phyloP scores from a whole-genome alignment of 2,329 filamentous ascomycete genomes.

The Westerdykella sp. region DNA sequence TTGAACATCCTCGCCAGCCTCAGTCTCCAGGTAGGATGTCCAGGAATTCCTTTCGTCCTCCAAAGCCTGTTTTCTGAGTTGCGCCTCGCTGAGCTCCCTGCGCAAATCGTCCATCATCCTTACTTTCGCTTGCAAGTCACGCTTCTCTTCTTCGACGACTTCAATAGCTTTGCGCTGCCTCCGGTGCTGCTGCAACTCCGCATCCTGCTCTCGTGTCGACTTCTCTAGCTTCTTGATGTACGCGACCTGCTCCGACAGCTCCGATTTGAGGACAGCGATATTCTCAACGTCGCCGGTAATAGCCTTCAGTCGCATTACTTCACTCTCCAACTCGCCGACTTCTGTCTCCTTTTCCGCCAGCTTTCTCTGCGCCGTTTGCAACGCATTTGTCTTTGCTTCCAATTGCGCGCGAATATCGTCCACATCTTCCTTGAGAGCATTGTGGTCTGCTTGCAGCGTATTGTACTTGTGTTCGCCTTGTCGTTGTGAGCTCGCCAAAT shows the following conservation, averaged over 20 bases:
- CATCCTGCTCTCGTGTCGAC: conserved; percentile 69
- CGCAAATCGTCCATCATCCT: conserved; percentile 68
- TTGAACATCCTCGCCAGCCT: conserved; percentile 57
- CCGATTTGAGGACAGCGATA: conserved; percentile 74
- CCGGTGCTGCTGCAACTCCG: conserved; percentile 74
- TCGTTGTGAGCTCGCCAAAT: conserved; percentile 61
- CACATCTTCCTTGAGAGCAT: conserved; percentile 51
- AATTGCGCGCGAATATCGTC: conserved; percentile 57
- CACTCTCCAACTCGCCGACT: conserved; percentile 71
- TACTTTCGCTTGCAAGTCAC: conserved; percentile 69
- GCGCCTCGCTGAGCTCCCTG: conserved; percentile 69
- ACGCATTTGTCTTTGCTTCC: conserved; percentile 49
- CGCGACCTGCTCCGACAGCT: conserved; percentile 85
- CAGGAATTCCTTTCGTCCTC: conserved; percentile 85
- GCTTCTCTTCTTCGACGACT: conserved; percentile 92
- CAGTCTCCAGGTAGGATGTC: conserved; percentile 74
- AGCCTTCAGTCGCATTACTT: conserved; percentile 76
- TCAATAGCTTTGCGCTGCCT: conserved; percentile 82
- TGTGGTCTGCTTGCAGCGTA: conserved; percentile 57
- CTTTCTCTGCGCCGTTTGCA: conserved; percentile 59
- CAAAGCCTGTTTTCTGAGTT: conserved; percentile 75
- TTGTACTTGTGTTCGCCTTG: conserved; percentile 55
- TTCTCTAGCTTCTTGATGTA: conserved; percentile 82
- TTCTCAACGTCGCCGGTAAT: conserved; percentile 83
- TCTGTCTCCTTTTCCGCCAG: conserved; percentile 63